Evolutionary conservation across 257 asterid species (phyloP).

Genomic region (Petunia secreta): DNA sequence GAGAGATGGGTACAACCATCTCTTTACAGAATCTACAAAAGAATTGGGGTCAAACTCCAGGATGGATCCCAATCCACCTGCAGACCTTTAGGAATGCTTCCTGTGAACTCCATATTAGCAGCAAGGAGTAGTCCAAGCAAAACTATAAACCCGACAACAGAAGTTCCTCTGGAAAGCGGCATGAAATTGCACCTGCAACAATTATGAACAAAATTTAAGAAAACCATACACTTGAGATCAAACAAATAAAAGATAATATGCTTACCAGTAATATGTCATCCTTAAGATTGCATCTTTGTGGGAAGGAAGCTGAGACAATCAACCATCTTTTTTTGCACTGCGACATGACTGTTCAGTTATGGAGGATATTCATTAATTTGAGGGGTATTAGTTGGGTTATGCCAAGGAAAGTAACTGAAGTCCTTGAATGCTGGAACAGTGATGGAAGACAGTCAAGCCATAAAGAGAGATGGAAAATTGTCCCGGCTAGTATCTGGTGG

Average conservation of each 20-base stretch:
- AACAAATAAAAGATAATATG: not conserved
- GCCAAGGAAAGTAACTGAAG: too few relatives aligned
- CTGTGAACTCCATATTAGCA: constrained; percentile 94
- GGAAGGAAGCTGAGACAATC: too few relatives aligned
- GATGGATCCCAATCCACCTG: constrained; percentile 99
- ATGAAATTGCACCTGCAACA: constrained; percentile 81
- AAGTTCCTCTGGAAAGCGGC: constrained; percentile 85
- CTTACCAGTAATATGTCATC: constrained; percentile 93
- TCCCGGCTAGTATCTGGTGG: too few relatives aligned
- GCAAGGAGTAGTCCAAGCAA: constrained; percentile 90
- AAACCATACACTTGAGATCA: constrained; percentile 13
- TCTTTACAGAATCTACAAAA: constrained; percentile 60
- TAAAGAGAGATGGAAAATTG: too few relatives aligned
- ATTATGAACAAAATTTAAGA: constrained; percentile 25
- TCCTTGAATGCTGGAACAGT: too few relatives aligned
- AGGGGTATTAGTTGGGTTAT: too few relatives aligned
- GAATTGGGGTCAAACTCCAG: constrained; percentile 65
- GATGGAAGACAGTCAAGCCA: too few relatives aligned
- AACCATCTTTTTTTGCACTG: too few relatives aligned
- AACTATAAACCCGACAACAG: constrained; percentile 79
- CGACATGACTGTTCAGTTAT: too few relatives aligned
- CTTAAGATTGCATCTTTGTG: constrained; percentile 49
- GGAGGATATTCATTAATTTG: too few relatives aligned
- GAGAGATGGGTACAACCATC: constrained; percentile 87
- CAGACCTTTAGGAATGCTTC: constrained; percentile 82